A percentile compares a stretch with the other conserved stretches of the same genome.
These are phyloP conservation scores for Pisolithus albus DNA, from an alignment of 768 basidiomycete species.

Conservation along the genomic window DNA sequence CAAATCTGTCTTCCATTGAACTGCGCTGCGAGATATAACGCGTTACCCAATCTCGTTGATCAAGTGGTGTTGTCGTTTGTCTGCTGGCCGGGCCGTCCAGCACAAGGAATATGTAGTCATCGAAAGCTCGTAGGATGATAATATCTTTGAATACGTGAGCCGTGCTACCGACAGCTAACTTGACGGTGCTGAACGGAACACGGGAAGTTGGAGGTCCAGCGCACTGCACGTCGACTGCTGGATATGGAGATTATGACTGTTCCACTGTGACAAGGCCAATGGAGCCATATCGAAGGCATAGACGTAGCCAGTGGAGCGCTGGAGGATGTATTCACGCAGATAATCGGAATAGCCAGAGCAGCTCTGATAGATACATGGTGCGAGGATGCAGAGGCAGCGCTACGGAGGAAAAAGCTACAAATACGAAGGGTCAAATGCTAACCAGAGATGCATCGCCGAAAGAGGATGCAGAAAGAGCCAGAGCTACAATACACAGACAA, in stretches of 20 bases:
- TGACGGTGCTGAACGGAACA: conserved; percentile 14
- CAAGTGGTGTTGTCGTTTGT: conserved; percentile 14
- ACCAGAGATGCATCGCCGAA: too few species aligned
- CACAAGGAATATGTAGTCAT: conserved; percentile 1
- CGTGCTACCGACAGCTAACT: conserved; percentile 6
- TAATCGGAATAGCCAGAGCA: too few species aligned
- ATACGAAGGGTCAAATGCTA: too few species aligned
- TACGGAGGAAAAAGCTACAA: too few species aligned
- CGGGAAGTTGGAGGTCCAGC: conserved; percentile 11
- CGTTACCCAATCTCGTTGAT: conserved; percentile 26
- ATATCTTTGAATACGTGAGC: conserved; percentile 8
- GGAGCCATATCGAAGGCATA: conserved; percentile 26
- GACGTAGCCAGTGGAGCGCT: conserved; percentile 20
- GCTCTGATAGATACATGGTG: too few species aligned
- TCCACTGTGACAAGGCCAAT: conserved; percentile 26
- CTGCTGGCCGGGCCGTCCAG: background rate
- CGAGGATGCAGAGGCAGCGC: too few species aligned
- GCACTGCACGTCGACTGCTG: conserved; percentile 25
- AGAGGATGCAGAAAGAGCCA: too few species aligned
- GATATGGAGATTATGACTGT: conserved; percentile 27
- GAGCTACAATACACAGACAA: too few species aligned
- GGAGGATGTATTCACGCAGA: conserved; percentile 23
- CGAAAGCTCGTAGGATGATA: conserved; percentile 15
- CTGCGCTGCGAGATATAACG: conserved; percentile 22
- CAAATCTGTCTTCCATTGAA: conserved; percentile 16